Conservation (phyloP, 2,329 filamentous ascomycete genomes). For the Beauveria asiatica region DNA sequence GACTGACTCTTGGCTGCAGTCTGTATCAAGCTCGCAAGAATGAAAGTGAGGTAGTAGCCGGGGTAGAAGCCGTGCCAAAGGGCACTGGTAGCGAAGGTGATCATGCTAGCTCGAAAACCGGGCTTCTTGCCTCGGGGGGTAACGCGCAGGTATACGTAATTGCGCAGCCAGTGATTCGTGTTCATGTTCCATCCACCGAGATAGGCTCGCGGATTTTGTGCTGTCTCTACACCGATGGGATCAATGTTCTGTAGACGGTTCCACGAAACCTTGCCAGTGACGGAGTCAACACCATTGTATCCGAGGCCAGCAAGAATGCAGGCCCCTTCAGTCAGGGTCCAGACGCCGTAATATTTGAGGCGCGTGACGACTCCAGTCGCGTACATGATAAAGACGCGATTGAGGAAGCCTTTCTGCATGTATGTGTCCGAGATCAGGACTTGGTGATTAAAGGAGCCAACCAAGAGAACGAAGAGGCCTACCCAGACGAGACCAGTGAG, state of each 20-base stretch:
- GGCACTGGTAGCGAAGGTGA: conserved; percentile 88
- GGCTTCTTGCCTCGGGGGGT: conserved; percentile 94
- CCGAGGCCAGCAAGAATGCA: conserved; percentile 91
- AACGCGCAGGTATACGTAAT: conserved; percentile 91
- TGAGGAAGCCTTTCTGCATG: conserved; percentile 57
- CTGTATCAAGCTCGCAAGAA: conserved; percentile 85
- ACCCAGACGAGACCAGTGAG: conserved; percentile 71
- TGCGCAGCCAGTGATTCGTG: conserved; percentile 92
- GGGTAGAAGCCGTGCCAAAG: conserved; percentile 99
- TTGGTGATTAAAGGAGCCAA: conserved; percentile 54
- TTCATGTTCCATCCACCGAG: conserved; percentile 97
- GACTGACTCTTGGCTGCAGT: conserved; percentile 85
- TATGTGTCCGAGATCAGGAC: conserved; percentile 59
- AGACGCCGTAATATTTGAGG: conserved; percentile 94
- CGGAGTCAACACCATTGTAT: conserved; percentile 84
- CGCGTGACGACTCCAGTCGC: conserved; percentile 75
- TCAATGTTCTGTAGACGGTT: conserved; percentile 85
- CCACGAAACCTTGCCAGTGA: conserved; percentile 78
- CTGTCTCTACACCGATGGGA: conserved; percentile 75
- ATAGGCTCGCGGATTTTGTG: conserved; percentile 89
- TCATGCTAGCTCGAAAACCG: conserved; percentile 87
- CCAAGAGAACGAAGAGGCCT: conserved; percentile 64
- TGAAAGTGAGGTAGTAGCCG: conserved; percentile 86
- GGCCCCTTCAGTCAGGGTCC: conserved; percentile 85
- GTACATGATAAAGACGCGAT: conserved; percentile 70